phyloP scores from a whole-genome alignment of 495 filamentous ascomycete species.

The Neurospora cerealis region DNA sequence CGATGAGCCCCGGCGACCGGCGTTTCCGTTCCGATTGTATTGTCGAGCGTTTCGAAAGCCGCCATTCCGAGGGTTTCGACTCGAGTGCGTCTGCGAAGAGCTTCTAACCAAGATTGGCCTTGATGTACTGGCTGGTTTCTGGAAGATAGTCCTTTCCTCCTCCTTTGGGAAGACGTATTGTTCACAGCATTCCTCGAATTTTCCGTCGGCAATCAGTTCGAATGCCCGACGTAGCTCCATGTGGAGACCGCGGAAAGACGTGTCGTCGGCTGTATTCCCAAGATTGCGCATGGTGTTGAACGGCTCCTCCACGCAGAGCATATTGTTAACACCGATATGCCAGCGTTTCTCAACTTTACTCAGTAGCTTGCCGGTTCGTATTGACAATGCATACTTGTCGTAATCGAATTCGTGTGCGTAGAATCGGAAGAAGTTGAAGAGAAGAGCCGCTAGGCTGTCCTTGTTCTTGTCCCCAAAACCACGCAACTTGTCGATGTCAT shows the following conservation, averaged over 20 bases:
- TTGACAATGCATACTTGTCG: slow-evolving; percentile 71
- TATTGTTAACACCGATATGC: slow-evolving; percentile 65
- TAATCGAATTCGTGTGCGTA: slow-evolving; percentile 93
- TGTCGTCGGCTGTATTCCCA: slow-evolving; percentile 93
- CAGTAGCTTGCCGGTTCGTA: slow-evolving; percentile 74
- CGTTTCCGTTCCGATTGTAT: slow-evolving; percentile 36
- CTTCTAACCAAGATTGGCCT: slow-evolving; percentile 40
- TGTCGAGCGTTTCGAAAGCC: slow-evolving; percentile 47
- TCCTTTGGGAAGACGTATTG: slow-evolving; percentile 77
- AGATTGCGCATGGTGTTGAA: slow-evolving; percentile 92
- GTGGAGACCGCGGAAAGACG: slow-evolving; percentile 83
- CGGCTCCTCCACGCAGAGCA: slow-evolving; percentile 90
- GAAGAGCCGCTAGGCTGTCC: slow-evolving; percentile 67
- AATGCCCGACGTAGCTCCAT: slow-evolving; percentile 83
- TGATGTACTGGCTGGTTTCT: slow-evolving; percentile 52
- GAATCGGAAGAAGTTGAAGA: slow-evolving; percentile 90
- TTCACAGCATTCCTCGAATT: slow-evolving; percentile 71
- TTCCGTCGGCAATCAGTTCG: slow-evolving; percentile 60
- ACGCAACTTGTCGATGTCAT: slow-evolving; percentile 62
- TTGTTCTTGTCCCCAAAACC: slow-evolving; percentile 73
- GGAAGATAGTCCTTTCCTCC: slow-evolving; percentile 59
- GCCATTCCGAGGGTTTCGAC: slow-evolving; percentile 48
- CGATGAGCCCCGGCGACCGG: slow-evolving; percentile 30
- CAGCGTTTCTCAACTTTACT: slow-evolving; percentile 81
- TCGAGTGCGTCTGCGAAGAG: slow-evolving; percentile 36